Conservation (phyloP, 805 yeast species). For the Saturnispora diversa region DNA sequence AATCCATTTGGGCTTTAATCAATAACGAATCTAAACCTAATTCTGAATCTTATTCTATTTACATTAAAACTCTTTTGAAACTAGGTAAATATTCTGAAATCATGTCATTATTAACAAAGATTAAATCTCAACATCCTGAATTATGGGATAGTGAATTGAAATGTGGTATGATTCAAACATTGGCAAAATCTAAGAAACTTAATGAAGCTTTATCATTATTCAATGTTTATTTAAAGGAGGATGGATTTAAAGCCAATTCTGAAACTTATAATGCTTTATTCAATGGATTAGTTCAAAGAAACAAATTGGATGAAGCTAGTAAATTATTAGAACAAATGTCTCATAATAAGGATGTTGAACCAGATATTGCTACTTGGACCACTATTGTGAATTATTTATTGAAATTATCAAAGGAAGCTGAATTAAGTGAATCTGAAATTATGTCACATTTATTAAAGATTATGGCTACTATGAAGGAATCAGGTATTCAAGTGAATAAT, state of each 20-base stretch:
- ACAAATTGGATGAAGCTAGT: conserved; percentile 39
- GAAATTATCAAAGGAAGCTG: conserved; percentile 39
- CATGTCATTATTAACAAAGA: conserved; percentile 28
- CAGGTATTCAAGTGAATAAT: conserved; percentile 33
- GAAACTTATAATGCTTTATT: conserved; percentile 47
- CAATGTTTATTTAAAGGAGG: conserved; percentile 22
- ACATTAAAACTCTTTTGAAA: conserved; percentile 41
- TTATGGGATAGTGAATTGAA: conserved; percentile 34
- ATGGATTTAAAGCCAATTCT: conserved; percentile 35
- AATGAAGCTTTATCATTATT: conserved; percentile 33
- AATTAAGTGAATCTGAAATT: conserved; percentile 29
- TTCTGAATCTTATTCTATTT: conserved; percentile 39
- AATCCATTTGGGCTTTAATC: conserved; percentile 29
- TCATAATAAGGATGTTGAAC: conserved; percentile 32
- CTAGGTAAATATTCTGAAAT: conserved; percentile 37
- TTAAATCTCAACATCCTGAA: conserved; percentile 28
- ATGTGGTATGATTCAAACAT: conserved; percentile 40
- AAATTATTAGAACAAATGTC: conserved; percentile 41
- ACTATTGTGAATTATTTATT: conserved; percentile 47
- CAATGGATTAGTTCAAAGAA: conserved; percentile 32
- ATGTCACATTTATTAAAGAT: conserved; percentile 24
- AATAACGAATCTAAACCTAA: conserved; percentile 33
- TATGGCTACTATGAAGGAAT: conserved; percentile 33
- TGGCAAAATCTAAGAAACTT: conserved; percentile 33
- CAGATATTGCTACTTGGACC: conserved; percentile 59